phyloP scores from a whole-genome alignment of 306 rosid genomes.

The Amphicarpaea edgeworthii region DNA sequence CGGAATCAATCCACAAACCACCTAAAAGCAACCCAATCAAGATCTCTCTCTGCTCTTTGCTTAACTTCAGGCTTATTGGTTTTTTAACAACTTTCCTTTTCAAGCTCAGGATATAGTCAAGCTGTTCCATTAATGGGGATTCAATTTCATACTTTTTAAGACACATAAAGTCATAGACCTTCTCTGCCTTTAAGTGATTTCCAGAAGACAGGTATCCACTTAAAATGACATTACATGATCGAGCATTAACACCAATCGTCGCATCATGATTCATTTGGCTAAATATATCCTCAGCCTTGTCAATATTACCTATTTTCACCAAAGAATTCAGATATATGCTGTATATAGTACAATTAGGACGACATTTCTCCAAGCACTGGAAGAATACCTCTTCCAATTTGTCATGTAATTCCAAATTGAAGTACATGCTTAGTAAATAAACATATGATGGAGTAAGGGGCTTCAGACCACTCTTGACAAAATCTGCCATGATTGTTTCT shows the following conservation, averaged over 20 bases:
- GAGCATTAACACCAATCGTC: constrained; percentile 69
- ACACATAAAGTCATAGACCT: constrained; percentile 79
- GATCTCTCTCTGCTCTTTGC: constrained; percentile 87
- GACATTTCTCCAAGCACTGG: constrained; percentile 78
- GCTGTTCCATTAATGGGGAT: constrained; percentile 68
- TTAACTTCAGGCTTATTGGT: constrained; percentile 73
- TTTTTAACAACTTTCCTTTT: constrained; percentile 62
- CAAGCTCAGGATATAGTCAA: constrained; percentile 79
- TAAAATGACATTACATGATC: constrained; percentile 86
- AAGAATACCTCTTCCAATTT: constrained; percentile 72
- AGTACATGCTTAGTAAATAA: constrained; percentile 75
- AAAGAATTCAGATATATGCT: constrained; percentile 84
- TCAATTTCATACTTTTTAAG: constrained; percentile 79
- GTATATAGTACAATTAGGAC: constrained; percentile 71
- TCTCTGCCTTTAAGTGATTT: constrained; percentile 74
- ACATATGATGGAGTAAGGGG: constrained; percentile 74
- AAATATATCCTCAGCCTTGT: constrained; percentile 82
- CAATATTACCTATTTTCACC: constrained; percentile 76
- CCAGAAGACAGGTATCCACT: constrained; percentile 77
- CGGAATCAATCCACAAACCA: constrained; percentile 81
- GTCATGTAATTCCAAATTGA: constrained; percentile 67
- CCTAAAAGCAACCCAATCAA: constrained; percentile 88
- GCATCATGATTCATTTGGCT: constrained; percentile 60
- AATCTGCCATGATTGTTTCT: constrained; percentile 76
- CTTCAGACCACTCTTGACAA: constrained; percentile 71